Evolutionary conservation across 2,329 filamentous ascomycete species (phyloP), one percentile per base, ranked within the genome.

Genomic region (Endothia cerciana): DNA sequence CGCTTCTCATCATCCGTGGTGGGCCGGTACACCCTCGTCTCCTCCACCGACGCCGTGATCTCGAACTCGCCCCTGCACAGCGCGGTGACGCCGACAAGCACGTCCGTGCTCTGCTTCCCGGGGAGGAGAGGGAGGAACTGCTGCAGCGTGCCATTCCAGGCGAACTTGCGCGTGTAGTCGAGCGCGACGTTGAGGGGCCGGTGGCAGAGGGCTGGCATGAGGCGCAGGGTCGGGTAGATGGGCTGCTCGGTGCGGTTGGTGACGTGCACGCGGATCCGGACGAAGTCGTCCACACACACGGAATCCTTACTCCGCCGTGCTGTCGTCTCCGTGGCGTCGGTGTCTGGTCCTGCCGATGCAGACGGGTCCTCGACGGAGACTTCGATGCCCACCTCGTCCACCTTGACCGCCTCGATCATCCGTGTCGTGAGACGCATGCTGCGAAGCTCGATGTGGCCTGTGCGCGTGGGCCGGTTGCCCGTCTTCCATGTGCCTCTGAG

Each of bases 141-240:
- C 78, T 97, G 94, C 65, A 97, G 78, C 38, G 91, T 89, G 1
- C 94, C 94, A 70, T 93, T 94, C 89, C 92, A 95, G 1, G 89
- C 89, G 63, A 97, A 85, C 69, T 93, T 92, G 73, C 92, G 89
- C 51, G 91, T 91, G 64, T 94, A 87, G 74, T 97, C 94, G 19
- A 97, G 85, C 2, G 92, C 91, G 17, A 91, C 82, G 67, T 87
- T 88, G 60, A 86, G 83, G 0, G 91, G 86, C 19, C 94, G 87
- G 72, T 93, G 87, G 55, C 91, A 86, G 19, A 97, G 84, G 60
- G 89, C 86, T 0, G 94, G 93, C 75, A 94, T 87, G 17, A 97
- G 79, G 45, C 94, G 86, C 51, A 97, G 80, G 0, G 96, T 81
- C 0, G 92, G 89, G 55, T 87, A 83, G 41, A 97, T 87, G 0